Evolutionary conservation across 2,329 filamentous ascomycete species (phyloP), one percentile per base, ranked within the genome.

Genomic region (Talaromyces amestolkiae): DNA sequence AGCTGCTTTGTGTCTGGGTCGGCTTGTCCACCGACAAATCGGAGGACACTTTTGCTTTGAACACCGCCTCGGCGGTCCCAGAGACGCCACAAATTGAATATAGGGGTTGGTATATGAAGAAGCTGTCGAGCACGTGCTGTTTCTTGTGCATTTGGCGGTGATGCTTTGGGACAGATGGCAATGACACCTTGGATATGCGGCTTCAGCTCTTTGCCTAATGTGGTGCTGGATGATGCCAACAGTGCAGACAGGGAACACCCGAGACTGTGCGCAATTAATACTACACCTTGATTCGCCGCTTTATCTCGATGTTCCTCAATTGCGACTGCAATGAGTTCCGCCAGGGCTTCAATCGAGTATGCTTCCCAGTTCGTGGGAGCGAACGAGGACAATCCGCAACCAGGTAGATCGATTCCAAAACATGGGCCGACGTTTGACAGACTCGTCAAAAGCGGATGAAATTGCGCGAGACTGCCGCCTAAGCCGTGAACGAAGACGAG

Each of bases 401-500:
- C 95, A 1, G 95, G 94, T 3, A 97, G 83, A 75, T 99, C 95
- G 68, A 98, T 88, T 3, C 92, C 91, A 45, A 96, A 84, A 75
- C 93, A 96, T 58, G 93, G 89, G 13, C 91, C 92, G 58, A 93
- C 82, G 73, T 96, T 92, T 60, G 91, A 86, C 58, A 99, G 83
- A 76, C 91, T 95, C 22, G 87, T 90, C 17, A 98, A 80, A 5
- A 98, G 80, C 35, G 91, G 87, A 64, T 91, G 86, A 74, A 97
- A 98, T 74, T 98, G 95, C 11, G 92, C 90, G 27, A 93, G 85
- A 0, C 92, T 96, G 58, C 95, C 95, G n/a, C 94, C 95, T 10
- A 98, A 84, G 1, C 95, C 95, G 73, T 98, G 95, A 65, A 98
- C 84, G 74, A 96, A 97, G 51, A 98, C 93, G 3, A 98, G 81